These are phyloP conservation scores for Otatea glauca DNA, from an alignment of 176 grass and related monocot genomes.

Conservation along the genomic window DNA sequence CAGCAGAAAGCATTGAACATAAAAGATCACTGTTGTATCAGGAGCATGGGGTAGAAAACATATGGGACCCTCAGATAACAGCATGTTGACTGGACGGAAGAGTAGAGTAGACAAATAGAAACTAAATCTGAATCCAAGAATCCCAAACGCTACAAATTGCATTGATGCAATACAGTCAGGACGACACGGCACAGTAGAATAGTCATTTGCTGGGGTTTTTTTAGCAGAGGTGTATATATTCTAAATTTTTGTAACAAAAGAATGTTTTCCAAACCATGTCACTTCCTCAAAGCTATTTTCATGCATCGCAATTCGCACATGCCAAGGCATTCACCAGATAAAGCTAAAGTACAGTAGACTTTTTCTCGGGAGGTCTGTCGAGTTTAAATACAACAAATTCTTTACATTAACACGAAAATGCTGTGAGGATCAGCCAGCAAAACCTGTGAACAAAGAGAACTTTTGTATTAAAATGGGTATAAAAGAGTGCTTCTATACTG, in stretches of 20 bases:
- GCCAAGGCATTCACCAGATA: constrained; percentile 42
- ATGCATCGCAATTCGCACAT: constrained; percentile 9
- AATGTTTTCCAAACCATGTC: constrained; percentile 30
- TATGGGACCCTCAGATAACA: not conserved
- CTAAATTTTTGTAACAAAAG: constrained; percentile 26
- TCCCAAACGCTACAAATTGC: not conserved
- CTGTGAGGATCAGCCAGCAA: constrained; percentile 31
- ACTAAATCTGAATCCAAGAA: not conserved
- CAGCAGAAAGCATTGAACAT: not conserved
- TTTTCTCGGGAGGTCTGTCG: constrained; percentile 25
- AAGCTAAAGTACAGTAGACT: constrained; percentile 43
- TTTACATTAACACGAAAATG: constrained; percentile 55
- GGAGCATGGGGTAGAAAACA: not conserved
- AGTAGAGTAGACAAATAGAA: not conserved
- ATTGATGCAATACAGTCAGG: not conserved
- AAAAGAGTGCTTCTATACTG: not conserved
- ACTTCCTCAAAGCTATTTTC: constrained; percentile 37
- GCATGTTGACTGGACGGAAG: not conserved
- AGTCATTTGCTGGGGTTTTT: not conserved
- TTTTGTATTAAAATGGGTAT: not conserved
- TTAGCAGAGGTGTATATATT: constrained; percentile 25
- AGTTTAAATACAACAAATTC: constrained; percentile 60
- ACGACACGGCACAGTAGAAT: not conserved
- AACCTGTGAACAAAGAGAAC: constrained; percentile 38
- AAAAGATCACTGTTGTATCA: not conserved